Conservation (phyloP, 129 eudicot species). For the Lactuca sativa region DNA sequence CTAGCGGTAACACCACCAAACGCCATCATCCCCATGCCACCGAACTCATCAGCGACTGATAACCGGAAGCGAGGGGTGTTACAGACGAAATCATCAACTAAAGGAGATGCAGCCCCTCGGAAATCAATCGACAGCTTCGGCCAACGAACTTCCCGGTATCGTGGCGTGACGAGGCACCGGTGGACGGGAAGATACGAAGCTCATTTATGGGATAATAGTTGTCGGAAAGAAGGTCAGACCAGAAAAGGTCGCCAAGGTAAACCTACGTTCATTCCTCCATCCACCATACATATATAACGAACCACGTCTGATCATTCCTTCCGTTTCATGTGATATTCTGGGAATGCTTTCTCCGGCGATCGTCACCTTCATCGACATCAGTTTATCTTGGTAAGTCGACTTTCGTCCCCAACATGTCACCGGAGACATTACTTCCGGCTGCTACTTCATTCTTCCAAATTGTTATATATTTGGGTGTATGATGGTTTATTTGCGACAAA, state of each 20-base stretch:
- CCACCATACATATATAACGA: slow-evolving; percentile 14
- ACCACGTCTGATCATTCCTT: not conserved
- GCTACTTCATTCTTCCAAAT: not conserved
- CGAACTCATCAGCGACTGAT: slow-evolving; percentile 20
- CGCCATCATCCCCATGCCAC: not conserved
- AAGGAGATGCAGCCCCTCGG: slow-evolving; percentile 36
- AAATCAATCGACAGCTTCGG: slow-evolving; percentile 73
- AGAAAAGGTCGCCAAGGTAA: slow-evolving; percentile 97
- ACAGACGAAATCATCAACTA: slow-evolving; percentile 24
- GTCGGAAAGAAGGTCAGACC: slow-evolving; percentile 89
- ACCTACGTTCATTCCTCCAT: not conserved
- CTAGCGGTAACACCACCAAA: slow-evolving; percentile 31
- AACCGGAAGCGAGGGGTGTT: slow-evolving; percentile 40
- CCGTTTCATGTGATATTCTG: slow-evolving; percentile 21
- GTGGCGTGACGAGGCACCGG: slow-evolving; percentile 91
- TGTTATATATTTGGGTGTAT: too few species aligned
- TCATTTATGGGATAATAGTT: slow-evolving; percentile 91
- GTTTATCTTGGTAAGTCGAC: slow-evolving; percentile 72
- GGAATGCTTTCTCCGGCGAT: slow-evolving; percentile 3
- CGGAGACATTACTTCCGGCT: not conserved
- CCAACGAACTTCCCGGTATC: slow-evolving; percentile 83
- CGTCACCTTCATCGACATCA: slow-evolving; percentile 15
- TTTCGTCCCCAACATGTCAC: not conserved
- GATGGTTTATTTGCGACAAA: not conserved
- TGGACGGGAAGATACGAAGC: slow-evolving; percentile 99